Evolutionary conservation across 345 rosid genomes (phyloP), one percentile per base, ranked within the genome.

Genomic region (Aquilaria yunnanensis): DNA sequence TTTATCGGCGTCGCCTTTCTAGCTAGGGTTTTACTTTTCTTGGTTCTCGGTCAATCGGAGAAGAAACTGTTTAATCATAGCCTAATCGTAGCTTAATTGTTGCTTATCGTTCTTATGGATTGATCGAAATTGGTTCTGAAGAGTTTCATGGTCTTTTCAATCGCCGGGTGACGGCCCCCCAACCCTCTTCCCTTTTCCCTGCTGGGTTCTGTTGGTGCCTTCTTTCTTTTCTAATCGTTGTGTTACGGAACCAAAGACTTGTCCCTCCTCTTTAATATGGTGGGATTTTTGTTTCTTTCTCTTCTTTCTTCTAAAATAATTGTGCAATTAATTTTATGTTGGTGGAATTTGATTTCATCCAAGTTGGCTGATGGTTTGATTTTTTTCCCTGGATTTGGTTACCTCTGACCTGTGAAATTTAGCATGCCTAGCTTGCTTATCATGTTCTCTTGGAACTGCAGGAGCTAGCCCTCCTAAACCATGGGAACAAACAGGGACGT

Each of bases 391-490:
- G 41, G 32, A 30, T 12, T 30, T 30, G 32, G 14, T 60, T 47
- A 30, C 16, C 14, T 47, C 6, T 65, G 47, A 10, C 12, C 46
- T 8, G 48, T 33, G 37, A 41, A 65, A 47, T 47, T 47, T 29
- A 60, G 54, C 33, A 23, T 60, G 2, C 14, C 16, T 67, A 23
- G 54, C 43, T 9, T 43, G 51, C 54, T 47, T 54, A 8, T 33
- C 51, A 10, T 49, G 50, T 37, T 9, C 5, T 13, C 9, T 14
- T 62, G 66, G 49, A 61, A 59, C 57, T 64, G 75, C 77, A 77
- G 95, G 77, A 61, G 72, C 81, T 14, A 72, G 81, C 59, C 85
- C 87, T 64, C 97, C 96, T n/a, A 94, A 94, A 70, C 97, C 99
- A n/a, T 88, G 96, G 97, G 97, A 94, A 66, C 87, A 79, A 79